These are phyloP conservation scores for Coemansia sp. DNA, from an alignment of 192 early-diverging fungal species.

Conservation along the genomic window DNA sequence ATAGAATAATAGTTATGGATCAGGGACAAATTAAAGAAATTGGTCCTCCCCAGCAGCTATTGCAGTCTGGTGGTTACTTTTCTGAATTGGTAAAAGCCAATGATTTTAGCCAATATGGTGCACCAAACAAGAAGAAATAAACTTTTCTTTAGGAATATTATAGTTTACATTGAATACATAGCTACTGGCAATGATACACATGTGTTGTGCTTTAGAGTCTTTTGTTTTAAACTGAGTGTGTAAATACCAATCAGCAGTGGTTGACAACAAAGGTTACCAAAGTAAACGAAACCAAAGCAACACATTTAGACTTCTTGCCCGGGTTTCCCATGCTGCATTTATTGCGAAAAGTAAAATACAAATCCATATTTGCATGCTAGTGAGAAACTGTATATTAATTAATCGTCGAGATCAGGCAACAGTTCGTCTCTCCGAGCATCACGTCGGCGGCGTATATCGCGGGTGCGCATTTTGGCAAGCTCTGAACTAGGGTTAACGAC, in stretches of 20 bases:
- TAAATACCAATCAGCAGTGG: neutral
- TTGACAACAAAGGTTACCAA: neutral
- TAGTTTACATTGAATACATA: conserved; percentile 5
- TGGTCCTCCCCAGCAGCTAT: too few relatives aligned
- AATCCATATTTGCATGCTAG: too few relatives aligned
- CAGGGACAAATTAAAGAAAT: too few relatives aligned
- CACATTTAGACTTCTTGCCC: neutral
- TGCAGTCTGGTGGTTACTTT: too few relatives aligned
- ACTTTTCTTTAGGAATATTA: conserved; percentile 48
- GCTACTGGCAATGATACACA: neutral
- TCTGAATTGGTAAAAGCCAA: too few relatives aligned
- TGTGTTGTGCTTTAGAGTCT: conserved; percentile 1
- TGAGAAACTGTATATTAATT: too few relatives aligned
- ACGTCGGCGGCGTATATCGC: conserved; percentile 16
- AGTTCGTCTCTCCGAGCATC: conserved; percentile 5
- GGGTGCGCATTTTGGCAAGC: conserved; percentile 34
- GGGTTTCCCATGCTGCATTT: too few relatives aligned
- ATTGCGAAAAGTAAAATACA: neutral
- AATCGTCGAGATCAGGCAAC: too few relatives aligned
- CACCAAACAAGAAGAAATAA: neutral
- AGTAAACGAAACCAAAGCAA: neutral
- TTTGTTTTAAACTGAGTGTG: neutral
- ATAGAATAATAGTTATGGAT: too few relatives aligned
- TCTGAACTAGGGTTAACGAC: conserved; percentile 38
- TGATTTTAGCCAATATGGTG: too few relatives aligned